Percentiles rank a stretch among this genome's conserved stretches.
phyloP scores from a whole-genome alignment of 129 eudicot species.

The Artemisia annua region DNA sequence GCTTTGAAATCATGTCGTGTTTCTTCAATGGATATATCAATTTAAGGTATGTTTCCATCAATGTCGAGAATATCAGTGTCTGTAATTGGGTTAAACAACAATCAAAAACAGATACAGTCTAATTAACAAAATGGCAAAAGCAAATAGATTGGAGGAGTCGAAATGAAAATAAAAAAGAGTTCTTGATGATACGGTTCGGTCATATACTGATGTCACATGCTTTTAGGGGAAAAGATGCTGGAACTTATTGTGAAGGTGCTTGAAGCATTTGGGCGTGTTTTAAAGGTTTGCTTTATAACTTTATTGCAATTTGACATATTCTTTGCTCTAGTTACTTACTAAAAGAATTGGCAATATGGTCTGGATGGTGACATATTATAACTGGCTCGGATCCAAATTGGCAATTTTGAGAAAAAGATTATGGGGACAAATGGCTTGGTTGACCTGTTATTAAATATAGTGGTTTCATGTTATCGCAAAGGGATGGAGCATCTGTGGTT shows the following conservation, averaged over 20 bases:
- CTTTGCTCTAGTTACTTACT: not conserved
- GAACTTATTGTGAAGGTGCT: slow-evolving; percentile 78
- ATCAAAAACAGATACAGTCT: too few species aligned
- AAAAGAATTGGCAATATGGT: not conserved
- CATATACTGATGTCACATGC: slow-evolving; percentile 8
- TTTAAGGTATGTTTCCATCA: slow-evolving; percentile 44
- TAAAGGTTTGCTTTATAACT: slow-evolving; percentile 49
- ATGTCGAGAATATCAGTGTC: slow-evolving; percentile 41
- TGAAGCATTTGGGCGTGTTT: slow-evolving; percentile 65
- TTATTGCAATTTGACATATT: not conserved
- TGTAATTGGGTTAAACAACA: slow-evolving; percentile 16
- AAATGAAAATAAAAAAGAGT: too few species aligned
- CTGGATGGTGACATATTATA: too few species aligned
- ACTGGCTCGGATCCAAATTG: too few species aligned
- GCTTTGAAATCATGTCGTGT: slow-evolving; percentile 50
- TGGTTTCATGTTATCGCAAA: slow-evolving; percentile 2
- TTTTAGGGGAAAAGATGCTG: slow-evolving; percentile 49
- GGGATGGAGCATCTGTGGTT: too few species aligned
- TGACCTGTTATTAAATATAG: too few species aligned
- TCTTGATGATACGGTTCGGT: too few species aligned
- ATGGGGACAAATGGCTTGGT: too few species aligned
- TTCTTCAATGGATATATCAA: slow-evolving; percentile 43
- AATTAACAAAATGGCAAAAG: too few species aligned
- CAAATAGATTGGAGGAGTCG: too few species aligned
- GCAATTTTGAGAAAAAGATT: too few species aligned